phyloP scores from a whole-genome alignment of 164 flowering plant genomes.

The Cinnamomum chago region DNA sequence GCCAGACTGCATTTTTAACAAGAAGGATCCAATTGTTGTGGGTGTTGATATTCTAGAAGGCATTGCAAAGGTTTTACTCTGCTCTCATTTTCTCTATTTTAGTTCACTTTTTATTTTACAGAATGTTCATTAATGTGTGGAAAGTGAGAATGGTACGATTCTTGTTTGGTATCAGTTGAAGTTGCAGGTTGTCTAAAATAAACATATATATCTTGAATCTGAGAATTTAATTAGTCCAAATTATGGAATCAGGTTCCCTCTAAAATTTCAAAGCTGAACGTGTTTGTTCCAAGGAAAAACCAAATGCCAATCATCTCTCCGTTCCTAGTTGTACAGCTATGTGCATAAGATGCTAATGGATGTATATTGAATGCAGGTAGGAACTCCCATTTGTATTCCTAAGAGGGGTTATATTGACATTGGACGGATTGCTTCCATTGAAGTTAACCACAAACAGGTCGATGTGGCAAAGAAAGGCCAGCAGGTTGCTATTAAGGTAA shows the following conservation, averaged over 20 bases:
- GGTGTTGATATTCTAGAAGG: slow-evolving; percentile 97
- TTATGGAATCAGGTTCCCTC: neutral
- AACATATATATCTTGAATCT: neutral
- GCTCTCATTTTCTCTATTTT: neutral
- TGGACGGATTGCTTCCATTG: slow-evolving; percentile 87
- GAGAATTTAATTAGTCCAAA: neutral
- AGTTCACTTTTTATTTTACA: neutral
- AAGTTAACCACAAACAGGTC: slow-evolving; percentile 82
- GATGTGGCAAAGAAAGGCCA: slow-evolving; percentile 89
- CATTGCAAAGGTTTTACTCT: slow-evolving; percentile 56
- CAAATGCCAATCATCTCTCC: neutral
- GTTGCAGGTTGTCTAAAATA: no score
- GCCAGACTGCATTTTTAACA: slow-evolving; percentile 84
- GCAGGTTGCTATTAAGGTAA: slow-evolving; percentile 93
- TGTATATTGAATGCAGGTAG: slow-evolving; percentile 43
- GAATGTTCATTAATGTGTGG: neutral
- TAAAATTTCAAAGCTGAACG: neutral
- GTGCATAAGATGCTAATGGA: neutral
- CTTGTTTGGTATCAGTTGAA: no score
- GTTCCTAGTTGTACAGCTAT: neutral
- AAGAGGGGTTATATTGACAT: slow-evolving; percentile 68
- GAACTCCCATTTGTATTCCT: slow-evolving; percentile 92
- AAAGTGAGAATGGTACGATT: neutral
- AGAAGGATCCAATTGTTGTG: slow-evolving; percentile 92
- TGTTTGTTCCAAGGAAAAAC: neutral